Percentiles rank a stretch among this genome's conserved stretches.
These are phyloP conservation scores for Zalaria sp. DNA, from an alignment of 2,329 filamentous ascomycete species.

Conservation along the genomic window DNA sequence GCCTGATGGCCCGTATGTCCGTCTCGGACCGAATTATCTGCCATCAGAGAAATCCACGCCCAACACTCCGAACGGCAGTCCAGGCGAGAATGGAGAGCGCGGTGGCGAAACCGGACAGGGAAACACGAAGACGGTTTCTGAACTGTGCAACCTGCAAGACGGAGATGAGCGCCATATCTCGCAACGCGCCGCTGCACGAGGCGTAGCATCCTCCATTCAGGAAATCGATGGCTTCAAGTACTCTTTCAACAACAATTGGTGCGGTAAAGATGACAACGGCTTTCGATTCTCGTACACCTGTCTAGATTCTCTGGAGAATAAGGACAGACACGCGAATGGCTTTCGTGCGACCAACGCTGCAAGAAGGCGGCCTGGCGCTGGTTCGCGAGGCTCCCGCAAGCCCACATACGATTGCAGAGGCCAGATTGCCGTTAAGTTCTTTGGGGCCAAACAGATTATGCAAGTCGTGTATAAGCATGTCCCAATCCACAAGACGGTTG, in stretches of 20 bases:
- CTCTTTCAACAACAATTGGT: constrained; percentile 36
- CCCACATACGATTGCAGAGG: constrained; percentile 36
- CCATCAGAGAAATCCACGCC: neutral
- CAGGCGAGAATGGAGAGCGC: neutral
- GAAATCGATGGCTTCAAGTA: constrained; percentile 32
- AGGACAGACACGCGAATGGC: constrained; percentile 32
- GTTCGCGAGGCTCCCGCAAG: constrained; percentile 16
- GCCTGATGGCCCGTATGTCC: constrained; percentile 1
- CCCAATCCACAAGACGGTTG: constrained; percentile 31
- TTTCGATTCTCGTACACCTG: constrained; percentile 35
- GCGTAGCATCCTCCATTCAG: constrained; percentile 28
- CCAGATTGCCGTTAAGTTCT: constrained; percentile 33
- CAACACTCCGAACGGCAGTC: neutral
- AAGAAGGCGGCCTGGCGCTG: constrained; percentile 2
- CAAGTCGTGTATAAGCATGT: constrained; percentile 33
- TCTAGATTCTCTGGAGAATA: constrained; percentile 36
- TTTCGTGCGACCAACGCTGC: constrained; percentile 14
- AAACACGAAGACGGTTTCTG: constrained; percentile 1
- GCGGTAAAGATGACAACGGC: constrained; percentile 29
- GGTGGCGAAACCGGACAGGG: neutral
- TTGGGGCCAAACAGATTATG: constrained; percentile 23
- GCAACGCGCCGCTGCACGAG: constrained; percentile 32
- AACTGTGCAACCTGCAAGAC: constrained; percentile 14
- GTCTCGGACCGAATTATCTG: constrained; percentile 1
- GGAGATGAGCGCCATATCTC: constrained; percentile 28